phyloP scores from a whole-genome alignment of 306 rosid genomes.

The Lablab purpureus region DNA sequence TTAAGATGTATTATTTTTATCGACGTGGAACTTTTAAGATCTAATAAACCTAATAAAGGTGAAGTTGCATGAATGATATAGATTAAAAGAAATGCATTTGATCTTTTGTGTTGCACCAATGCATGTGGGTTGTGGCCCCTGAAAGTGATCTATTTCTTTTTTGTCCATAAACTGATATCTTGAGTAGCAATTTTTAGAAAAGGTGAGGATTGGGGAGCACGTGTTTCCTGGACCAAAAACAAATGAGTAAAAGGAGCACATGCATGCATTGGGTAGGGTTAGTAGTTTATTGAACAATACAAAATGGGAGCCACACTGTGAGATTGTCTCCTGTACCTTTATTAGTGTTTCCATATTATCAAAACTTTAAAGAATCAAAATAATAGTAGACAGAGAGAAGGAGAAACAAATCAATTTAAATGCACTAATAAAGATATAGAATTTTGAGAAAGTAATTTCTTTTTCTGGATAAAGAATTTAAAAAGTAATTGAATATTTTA shows the following conservation, averaged over 20 bases:
- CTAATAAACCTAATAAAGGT: no score
- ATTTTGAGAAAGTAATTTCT: no score
- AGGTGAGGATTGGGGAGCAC: background rate
- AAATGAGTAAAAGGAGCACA: background rate
- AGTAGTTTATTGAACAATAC: background rate
- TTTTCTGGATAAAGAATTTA: no score
- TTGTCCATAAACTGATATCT: background rate
- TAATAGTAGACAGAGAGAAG: no score
- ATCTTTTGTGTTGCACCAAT: background rate
- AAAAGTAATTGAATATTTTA: no score
- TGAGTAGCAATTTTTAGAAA: background rate
- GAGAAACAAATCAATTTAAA: no score
- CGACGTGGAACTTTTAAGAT: no score
- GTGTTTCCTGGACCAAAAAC: background rate
- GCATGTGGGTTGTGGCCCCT: conserved; percentile 8
- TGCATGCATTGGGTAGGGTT: background rate
- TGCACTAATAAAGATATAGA: no score
- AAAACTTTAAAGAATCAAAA: no score
- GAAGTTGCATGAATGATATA: background rate
- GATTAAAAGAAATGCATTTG: background rate
- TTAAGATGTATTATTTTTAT: no score
- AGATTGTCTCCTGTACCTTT: background rate
- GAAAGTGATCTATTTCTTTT: background rate
- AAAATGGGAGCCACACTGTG: conserved; percentile 11
- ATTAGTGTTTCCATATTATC: no score